These are phyloP conservation scores for Teunomyces barrocoloradensis DNA, from an alignment of 805 yeast species.

Conservation along the genomic window DNA sequence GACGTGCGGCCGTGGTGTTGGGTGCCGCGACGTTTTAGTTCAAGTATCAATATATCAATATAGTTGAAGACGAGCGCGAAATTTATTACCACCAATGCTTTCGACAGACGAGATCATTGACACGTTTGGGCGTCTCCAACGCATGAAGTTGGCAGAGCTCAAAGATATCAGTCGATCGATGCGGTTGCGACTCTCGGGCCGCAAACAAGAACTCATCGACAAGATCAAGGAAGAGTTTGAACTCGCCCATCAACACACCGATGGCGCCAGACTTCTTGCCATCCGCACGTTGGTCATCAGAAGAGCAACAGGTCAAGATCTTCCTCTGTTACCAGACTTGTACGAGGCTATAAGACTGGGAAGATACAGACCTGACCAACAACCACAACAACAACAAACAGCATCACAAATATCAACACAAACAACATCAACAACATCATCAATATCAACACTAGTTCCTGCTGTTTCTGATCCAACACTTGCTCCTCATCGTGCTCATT, in stretches of 20 bases:
- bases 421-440: neutral
- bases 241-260: conserved; percentile 35
- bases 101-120: conserved; percentile 17
- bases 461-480: conserved; percentile 4
- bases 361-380: conserved; percentile 8
- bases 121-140: conserved; percentile 27
- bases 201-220: conserved; percentile 59
- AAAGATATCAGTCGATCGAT: conserved; percentile 52
- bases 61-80: neutral
- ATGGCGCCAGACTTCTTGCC: conserved; percentile 43
- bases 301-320: conserved; percentile 29
- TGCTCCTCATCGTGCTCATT: conserved; percentile 29
- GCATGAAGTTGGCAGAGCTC: conserved; percentile 50
- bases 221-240: conserved; percentile 48
- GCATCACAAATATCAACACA: neutral
- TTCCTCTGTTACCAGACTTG: conserved; percentile 37
- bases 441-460: neutral
- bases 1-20: conserved; percentile 75
- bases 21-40: conserved; percentile 69
- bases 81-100: neutral
- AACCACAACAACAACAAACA: neutral
- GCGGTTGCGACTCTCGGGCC: conserved; percentile 51
- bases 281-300: conserved; percentile 43
- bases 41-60: neutral
- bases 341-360: conserved; percentile 28